Conservation (phyloP, 1,284 basidiomycete genomes). For the Tremellales sp. region DNA sequence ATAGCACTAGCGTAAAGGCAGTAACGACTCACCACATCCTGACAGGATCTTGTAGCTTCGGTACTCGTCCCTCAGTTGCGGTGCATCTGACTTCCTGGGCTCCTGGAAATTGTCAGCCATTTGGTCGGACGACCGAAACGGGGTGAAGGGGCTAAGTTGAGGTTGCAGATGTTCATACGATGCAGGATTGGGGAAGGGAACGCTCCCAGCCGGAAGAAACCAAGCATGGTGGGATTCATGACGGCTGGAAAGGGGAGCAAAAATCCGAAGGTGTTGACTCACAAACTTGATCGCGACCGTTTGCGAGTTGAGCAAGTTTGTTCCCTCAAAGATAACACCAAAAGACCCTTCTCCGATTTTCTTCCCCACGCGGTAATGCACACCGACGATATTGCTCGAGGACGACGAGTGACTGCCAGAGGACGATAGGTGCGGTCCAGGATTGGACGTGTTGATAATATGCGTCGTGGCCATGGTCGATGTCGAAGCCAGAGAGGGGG, state of each 20-base stretch:
- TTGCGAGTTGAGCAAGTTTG: conserved; percentile 90
- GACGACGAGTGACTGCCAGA: conserved; percentile 38
- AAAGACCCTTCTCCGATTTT: conserved; percentile 76
- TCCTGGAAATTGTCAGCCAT: conserved; percentile 55
- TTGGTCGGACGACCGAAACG: background rate
- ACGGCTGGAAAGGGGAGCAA: background rate
- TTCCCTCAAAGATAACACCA: conserved; percentile 95
- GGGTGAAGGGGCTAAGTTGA: background rate
- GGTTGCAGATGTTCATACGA: too few species aligned
- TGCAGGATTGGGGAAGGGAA: too few species aligned
- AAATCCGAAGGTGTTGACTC: conserved; percentile 47
- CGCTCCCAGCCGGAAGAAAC: too few species aligned
- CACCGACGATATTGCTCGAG: conserved; percentile 52
- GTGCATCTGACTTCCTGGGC: conserved; percentile 92
- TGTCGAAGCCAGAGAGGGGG: conserved; percentile 1
- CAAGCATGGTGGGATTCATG: background rate
- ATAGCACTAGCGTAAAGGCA: conserved; percentile 4
- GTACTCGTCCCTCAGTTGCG: conserved; percentile 93
- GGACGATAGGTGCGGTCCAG: conserved; percentile 39
- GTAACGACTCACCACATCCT: conserved; percentile 67
- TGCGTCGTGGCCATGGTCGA: conserved; percentile 47
- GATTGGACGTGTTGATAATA: conserved; percentile 47
- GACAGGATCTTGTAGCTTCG: conserved; percentile 92
- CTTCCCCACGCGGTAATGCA: conserved; percentile 59
- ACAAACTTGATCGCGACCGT: conserved; percentile 98